Percentiles rank a stretch among this genome's conserved stretches.
phyloP scores from a whole-genome alignment of 345 rosid species.

The Linum tenue region DNA sequence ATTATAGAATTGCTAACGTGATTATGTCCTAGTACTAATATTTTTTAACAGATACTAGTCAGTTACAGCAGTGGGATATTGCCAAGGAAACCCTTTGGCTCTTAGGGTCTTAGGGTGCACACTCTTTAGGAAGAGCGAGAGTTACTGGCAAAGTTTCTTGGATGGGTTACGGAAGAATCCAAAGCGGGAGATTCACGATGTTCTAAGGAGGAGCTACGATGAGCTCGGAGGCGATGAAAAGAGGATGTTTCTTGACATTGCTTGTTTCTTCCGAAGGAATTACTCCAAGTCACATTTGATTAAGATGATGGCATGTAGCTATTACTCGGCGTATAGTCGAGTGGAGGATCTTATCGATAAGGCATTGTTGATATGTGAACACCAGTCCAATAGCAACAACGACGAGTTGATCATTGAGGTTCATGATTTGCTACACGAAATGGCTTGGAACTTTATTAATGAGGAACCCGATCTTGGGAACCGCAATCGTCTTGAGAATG shows the following conservation, averaged over 20 bases:
- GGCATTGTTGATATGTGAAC: not conserved
- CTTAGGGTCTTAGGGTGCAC: not conserved
- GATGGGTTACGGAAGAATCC: not conserved
- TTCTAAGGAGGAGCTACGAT: not conserved
- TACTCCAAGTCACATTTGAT: not conserved
- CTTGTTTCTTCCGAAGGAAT: not conserved
- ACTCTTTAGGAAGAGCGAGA: not conserved
- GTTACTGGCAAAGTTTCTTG: not conserved
- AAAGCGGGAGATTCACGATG: not conserved
- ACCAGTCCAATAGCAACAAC: not conserved
- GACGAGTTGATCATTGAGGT: not conserved
- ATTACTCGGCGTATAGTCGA: not conserved
- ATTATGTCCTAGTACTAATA: no score
- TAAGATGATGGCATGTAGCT: not conserved
- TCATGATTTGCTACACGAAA: not conserved
- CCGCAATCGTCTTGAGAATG: not conserved
- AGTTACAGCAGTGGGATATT: not conserved
- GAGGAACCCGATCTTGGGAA: not conserved
- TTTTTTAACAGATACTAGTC: not conserved
- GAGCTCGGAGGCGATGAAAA: not conserved
- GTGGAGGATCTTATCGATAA: not conserved
- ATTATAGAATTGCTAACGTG: no score
- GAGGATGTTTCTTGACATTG: not conserved
- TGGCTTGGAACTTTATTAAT: not conserved
- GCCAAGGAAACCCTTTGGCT: not conserved